Percentiles rank a stretch among this genome's conserved stretches.
Evolutionary conservation across 163 green algal species (phyloP).

Genomic region (Prototheca stagnorum): DNA sequence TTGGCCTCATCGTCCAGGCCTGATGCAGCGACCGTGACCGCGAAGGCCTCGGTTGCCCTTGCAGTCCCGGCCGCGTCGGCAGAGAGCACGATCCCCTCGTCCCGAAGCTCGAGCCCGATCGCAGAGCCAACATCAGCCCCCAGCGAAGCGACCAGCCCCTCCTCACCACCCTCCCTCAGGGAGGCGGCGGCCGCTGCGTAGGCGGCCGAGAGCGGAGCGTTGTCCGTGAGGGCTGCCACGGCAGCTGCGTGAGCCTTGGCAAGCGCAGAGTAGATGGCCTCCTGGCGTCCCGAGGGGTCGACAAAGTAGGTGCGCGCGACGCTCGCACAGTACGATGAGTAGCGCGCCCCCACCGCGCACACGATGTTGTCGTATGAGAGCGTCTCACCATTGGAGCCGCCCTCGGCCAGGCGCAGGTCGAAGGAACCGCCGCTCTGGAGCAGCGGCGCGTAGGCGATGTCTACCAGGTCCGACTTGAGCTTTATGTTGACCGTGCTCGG

Average conservation of each 20-base stretch:
- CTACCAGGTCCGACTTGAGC: slow-evolving; percentile 57
- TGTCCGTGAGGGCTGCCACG: slow-evolving; percentile 51
- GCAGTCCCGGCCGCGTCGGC: slow-evolving; percentile 39
- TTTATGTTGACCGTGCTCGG: slow-evolving; percentile 63
- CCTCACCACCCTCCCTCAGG: slow-evolving; percentile 33
- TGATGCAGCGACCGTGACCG: slow-evolving; percentile 50
- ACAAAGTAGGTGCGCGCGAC: slow-evolving; percentile 77
- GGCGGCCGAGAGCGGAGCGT: slow-evolving; percentile 36
- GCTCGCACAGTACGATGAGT: slow-evolving; percentile 89
- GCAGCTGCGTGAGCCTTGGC: slow-evolving; percentile 63
- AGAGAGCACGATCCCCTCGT: slow-evolving; percentile 37
- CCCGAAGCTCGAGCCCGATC: slow-evolving; percentile 86
- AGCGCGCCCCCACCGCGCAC: slow-evolving; percentile 52
- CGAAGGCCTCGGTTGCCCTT: slow-evolving; percentile 77
- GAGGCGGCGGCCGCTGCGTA: slow-evolving; percentile 35
- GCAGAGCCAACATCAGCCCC: slow-evolving; percentile 73
- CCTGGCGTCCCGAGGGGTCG: slow-evolving; percentile 55
- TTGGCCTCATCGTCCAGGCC: slow-evolving; percentile 2
- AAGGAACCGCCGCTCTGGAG: slow-evolving; percentile 73
- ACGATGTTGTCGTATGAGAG: slow-evolving; percentile 73
- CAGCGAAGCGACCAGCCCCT: slow-evolving; percentile 49
- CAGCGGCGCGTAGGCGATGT: slow-evolving; percentile 88
- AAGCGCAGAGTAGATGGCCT: slow-evolving; percentile 57
- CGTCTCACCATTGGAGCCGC: slow-evolving; percentile 28
- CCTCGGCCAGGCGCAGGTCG: slow-evolving; percentile 42